Base-by-base conservation (phyloP, 108 stramenopile species). In the Fragilariopsis cylindrus region DNA sequence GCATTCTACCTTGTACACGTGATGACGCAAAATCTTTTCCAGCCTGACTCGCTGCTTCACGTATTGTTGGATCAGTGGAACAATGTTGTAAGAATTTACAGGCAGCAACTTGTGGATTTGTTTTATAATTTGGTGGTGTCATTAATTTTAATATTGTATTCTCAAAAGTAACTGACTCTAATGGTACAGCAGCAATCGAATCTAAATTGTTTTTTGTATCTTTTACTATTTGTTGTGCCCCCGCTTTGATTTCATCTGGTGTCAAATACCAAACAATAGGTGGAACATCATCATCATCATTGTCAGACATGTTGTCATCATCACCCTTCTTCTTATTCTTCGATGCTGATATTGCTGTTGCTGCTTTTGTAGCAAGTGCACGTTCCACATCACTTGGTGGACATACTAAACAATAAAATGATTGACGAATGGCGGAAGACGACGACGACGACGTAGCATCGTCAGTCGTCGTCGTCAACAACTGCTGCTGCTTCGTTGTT, bases 71-170 rank as follows among this genome's bases (percentile, higher is more conserved):
- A 57, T 84, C 79, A 54, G 80, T 78, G 11, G 48, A 53, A 44
- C 83, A 84, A 57, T 84, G 83, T 62, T 84, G 80, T 42, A 84
- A 47, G 66, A 84, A 84, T 57, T 84, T 84, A 69, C 62, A 60
- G n/a, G 72, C 71, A 4, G 68, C 72, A 1, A 84, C 39, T n/a
- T 70, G 65, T 5, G 72, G 76, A 48, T 84, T 84, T 39, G 83
- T 84, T 58, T 84, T 84, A 77, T 72, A 84, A 62, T 84, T 77
- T 0, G 83, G 83, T 6, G 83, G 75, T 15, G 48, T 55, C 80
- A 84, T 84, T 5, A 84, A 69, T 43, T 77, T 81, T 46, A 63
- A 54, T 45, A 84, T 53, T 3, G 77, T 78, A 40, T 76, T 84
- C 18, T 76, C 80, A 45, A 84, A 81, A 1, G 83, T 81, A 5